phyloP scores from a whole-genome alignment of 1,139 yeast genomes.

The Diutina mesorugosa region DNA sequence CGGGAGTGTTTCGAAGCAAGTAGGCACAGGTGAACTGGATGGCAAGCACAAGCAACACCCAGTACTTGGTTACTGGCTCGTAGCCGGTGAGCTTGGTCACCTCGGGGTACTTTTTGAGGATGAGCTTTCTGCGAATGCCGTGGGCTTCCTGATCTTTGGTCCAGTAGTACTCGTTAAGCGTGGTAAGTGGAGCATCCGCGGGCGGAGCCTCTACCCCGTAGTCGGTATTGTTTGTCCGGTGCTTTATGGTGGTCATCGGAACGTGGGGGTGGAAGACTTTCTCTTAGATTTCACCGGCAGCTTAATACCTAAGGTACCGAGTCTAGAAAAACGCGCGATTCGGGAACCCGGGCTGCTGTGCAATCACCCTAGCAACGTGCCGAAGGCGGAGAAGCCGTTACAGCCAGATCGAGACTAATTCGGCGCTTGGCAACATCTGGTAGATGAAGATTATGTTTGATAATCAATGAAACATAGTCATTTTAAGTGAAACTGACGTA shows the following conservation, averaged over 20 bases:
- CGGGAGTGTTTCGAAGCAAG: conserved; percentile 40
- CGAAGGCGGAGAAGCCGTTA: neutral
- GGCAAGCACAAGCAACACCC: conserved; percentile 48
- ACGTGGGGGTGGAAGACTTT: neutral
- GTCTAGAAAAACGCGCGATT: neutral
- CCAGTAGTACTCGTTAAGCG: conserved; percentile 62
- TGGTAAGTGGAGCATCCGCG: conserved; percentile 29
- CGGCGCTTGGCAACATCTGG: neutral
- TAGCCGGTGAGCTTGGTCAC: conserved; percentile 73
- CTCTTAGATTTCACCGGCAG: neutral
- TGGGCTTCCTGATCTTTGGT: conserved; percentile 78
- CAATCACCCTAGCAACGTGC: neutral
- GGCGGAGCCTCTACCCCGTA: conserved; percentile 28
- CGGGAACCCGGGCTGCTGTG: neutral
- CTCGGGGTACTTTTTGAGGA: conserved; percentile 66
- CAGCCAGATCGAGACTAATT: neutral
- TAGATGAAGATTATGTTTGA: too few relatives aligned
- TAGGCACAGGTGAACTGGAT: conserved; percentile 56
- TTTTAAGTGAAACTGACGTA: too few relatives aligned
- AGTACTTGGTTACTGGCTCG: conserved; percentile 77
- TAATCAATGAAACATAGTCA: too few relatives aligned
- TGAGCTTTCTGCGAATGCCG: conserved; percentile 56
- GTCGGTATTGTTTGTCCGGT: conserved; percentile 20
- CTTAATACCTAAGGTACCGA: neutral
- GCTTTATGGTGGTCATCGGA: conserved; percentile 16